Base-by-base conservation (phyloP, 2,329 filamentous ascomycete genomes). In the Cercospora sp. region DNA sequence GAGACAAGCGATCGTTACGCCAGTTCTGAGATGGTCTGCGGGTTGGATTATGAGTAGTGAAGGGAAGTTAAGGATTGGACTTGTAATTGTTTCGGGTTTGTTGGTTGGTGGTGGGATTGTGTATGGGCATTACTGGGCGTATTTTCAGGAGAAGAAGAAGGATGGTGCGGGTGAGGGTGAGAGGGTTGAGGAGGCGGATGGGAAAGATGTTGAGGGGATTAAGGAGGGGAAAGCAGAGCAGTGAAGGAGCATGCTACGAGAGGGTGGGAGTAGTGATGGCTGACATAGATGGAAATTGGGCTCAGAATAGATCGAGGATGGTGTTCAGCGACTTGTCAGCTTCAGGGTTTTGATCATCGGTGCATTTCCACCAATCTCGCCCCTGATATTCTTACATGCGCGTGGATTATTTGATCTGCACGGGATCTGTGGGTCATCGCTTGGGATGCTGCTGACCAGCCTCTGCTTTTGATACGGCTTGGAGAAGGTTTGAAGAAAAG, bases 1-100 rank as follows among this genome's bases (percentile, higher is more conserved):
- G 69, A 70, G 83, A 6, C 67, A 75, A 59, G 66, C 70, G 0
- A 67, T 85, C 3, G 79, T 85, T 2, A 85, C 83, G 5, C 83
- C 83, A 0, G 72, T 76, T 24, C 69, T 84, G 53, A 72, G 70
- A 49, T 80, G 76, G 74, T 68, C 81, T 16, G 74, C 76, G 66
- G 61, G 69, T 5, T 69, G 67, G 65, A 61, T 69, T 2, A 70
- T 73, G 71, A 66, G 62, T 3, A 18, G 40, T n/a, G 66, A 68
- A 43, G 69, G 69, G 2, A 69, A 69, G 9, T n/a, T 68, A 16
- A 34, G 65, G 2, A 51, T 67, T 18, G 58, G 58, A 6, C 6
- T 67, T 18, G 6, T 64, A 24, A 30, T 40, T 3, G 24, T 67
- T 3, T n/a, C 67, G 12, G 58, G 37, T 5, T n/a, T 61, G 28